These are phyloP conservation scores for Skeletonema costatum DNA, from an alignment of 108 stramenopile species.

Conservation along the genomic window DNA sequence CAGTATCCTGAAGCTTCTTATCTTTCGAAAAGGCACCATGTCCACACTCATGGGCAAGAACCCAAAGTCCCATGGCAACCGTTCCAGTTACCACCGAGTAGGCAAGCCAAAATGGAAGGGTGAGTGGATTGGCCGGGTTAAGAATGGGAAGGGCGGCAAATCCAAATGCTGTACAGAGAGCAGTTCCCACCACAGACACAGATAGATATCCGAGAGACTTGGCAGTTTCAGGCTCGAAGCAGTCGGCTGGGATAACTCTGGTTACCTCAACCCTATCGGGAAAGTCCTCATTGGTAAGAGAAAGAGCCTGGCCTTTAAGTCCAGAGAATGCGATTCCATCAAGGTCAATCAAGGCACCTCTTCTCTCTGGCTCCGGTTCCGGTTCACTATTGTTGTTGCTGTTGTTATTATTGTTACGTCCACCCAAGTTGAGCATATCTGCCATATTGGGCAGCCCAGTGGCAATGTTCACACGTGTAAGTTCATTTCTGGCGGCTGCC, in stretches of 20 bases:
- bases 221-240: conserved; percentile 87
- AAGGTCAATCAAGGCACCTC: conserved; percentile 30
- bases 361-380: background rate
- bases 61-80: conserved; percentile 97
- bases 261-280: conserved; percentile 57
- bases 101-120: conserved; percentile 73
- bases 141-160: conserved; percentile 54
- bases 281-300: conserved; percentile 58
- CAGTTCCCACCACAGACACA: conserved; percentile 74
- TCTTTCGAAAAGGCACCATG: conserved; percentile 95
- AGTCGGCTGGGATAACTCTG: conserved; percentile 87
- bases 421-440: conserved; percentile 1
- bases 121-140: conserved; percentile 63
- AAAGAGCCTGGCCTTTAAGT: conserved; percentile 72
- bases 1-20: conserved; percentile 87
- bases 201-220: conserved; percentile 75
- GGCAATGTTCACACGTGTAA: conserved; percentile 33
- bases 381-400: conserved; percentile 5
- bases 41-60: conserved; percentile 97
- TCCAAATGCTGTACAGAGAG: conserved; percentile 76
- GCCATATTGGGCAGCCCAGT: conserved; percentile 28
- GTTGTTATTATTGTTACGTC: conserved; percentile 9
- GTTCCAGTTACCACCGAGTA: conserved; percentile 85
- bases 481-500: conserved; percentile 2
- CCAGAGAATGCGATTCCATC: conserved; percentile 56